phyloP scores from a whole-genome alignment of 768 basidiomycete species.

The Imleria badia region DNA sequence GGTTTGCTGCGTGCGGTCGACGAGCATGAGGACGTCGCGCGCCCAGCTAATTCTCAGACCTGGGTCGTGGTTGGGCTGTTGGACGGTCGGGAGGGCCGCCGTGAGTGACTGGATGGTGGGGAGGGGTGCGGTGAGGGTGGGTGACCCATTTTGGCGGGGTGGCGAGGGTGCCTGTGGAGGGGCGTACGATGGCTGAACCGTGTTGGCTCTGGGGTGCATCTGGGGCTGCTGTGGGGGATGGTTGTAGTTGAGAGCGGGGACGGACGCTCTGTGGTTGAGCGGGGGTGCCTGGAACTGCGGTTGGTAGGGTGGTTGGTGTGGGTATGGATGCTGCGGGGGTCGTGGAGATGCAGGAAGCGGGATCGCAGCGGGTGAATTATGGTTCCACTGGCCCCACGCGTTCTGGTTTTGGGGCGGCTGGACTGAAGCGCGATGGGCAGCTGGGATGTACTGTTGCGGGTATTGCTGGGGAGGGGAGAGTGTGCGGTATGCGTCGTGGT shows the following conservation, averaged over 20 bases:
- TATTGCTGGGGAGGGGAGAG: constrained; percentile 23
- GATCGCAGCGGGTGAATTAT: constrained; percentile 14
- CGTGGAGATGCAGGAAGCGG: constrained; percentile 23
- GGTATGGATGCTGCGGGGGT: constrained; percentile 17
- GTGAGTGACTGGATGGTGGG: constrained; percentile 64
- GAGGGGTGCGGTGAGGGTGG: constrained; percentile 64
- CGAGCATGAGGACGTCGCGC: too few relatives aligned
- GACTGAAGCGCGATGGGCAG: constrained; percentile 18
- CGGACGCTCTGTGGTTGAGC: constrained; percentile 23
- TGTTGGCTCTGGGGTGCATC: constrained; percentile 20
- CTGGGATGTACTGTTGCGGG: constrained; percentile 15
- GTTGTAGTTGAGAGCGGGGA: constrained; percentile 21
- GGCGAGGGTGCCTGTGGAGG: constrained; percentile 27
- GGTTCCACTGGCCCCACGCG: constrained; percentile 18
- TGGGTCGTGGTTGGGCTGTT: constrained; percentile 56
- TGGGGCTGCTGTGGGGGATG: constrained; percentile 25
- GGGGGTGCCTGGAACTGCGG: constrained; percentile 21
- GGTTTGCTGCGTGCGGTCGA: constrained; percentile 52
- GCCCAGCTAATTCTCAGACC: constrained; percentile 71
- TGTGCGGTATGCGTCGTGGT: constrained; percentile 20
- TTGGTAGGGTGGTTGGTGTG: constrained; percentile 23
- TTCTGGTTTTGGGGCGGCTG: constrained; percentile 27
- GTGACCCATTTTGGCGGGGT: constrained; percentile 26
- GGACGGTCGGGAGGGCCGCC: constrained; percentile 49
- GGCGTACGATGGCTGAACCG: constrained; percentile 14